Base-by-base conservation (phyloP, 129 eudicot genomes). In the Escallonia rubra region DNA sequence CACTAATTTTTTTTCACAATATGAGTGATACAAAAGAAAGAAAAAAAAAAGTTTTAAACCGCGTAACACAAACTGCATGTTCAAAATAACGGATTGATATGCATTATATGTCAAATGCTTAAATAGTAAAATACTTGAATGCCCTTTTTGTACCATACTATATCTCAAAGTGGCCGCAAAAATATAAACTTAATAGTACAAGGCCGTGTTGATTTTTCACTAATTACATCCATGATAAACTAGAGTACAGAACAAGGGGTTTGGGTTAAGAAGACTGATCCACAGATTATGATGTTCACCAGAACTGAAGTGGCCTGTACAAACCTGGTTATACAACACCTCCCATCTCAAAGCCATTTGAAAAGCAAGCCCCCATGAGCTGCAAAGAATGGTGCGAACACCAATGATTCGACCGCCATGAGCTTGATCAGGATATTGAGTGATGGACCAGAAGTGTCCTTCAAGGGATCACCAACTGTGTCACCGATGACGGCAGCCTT, bases 401-500 rank as follows among this genome's bases (percentile, higher is more conserved):
- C 69, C 11, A 65, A 53, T 15, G 58, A 65, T 65, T 65, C 69
- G 34, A 65, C 69, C 23, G 58, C 69, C 69, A 49, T 65, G 38
- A 65, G 69, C 69, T 65, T 65, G 39, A 65, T 65, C 43, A 65
- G 69, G 58, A 65, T 49, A 44, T 65, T 65, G 7, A 65, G 41
- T 11, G 69, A 48, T 23, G 46, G 69, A 9, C 69, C 69, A 0
- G 69, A 65, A 9, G 58, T 48, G 15, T 82, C 87, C 67, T 82
- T 82, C 38, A 82, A 74, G 40, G 87, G 83, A 67, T 78, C 81
- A 15, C 87, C 87, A 39, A 82, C 67, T 4, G 81, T 82, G 69
- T 82, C 87, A 12, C 87, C 87, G 51, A 82, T 82, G 4, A 82
- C 87, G 3, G 83, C 83, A 6, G 83, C 87, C 60, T 78, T 82